Base-by-base conservation (phyloP, 1,139 yeast species). In the Suhomyces coccinellae region DNA sequence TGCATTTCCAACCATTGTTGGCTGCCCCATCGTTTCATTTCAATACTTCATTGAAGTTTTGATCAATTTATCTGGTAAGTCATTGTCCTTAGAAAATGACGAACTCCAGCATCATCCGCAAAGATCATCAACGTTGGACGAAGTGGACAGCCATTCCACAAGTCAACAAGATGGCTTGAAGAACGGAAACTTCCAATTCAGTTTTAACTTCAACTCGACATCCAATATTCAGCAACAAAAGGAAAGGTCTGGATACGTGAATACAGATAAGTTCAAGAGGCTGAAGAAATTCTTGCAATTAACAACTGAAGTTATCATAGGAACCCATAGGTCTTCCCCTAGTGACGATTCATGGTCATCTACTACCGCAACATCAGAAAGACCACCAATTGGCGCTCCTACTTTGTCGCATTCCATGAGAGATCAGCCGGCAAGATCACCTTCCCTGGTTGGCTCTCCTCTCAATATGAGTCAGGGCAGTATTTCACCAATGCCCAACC, bases 41-140 rank as follows among this genome's bases (percentile, higher is more conserved):
- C 95, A 87, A 57, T 90, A 90, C 61, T 87, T 86, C 58, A 71
- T 90, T 14, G 97, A 90, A 60, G 93, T 86, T 1, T 75, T 89
- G 46, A 80, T 87, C 20, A 90, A 89, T 57, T 66, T 90, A 36
- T 70, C 77, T 2, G 79, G 79, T 2, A 73, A 71, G 52, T 56
- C 74, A 2, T 57, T 71, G 4, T 48, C 57, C 9, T 47, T 69
- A 7, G 75, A 69, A 35, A 73, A 75, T 38, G 71, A 66, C 36
- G 55, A 63, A 9, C 50, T 44, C 33, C 51, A 28, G 46, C 49
- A 35, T 29, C 40, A 38, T 13, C 46, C 31, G 11, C 33, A 29
- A 8, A 36, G 24, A 22, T 17, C 41, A 9, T 20, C 43, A 45
- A 13, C 43, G 6, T 45, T 45, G 33, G 45, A 45, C 12, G 48